Evolutionary conservation across 2,329 filamentous ascomycete genomes (phyloP).

Genomic region (Fusarium acutatum): DNA sequence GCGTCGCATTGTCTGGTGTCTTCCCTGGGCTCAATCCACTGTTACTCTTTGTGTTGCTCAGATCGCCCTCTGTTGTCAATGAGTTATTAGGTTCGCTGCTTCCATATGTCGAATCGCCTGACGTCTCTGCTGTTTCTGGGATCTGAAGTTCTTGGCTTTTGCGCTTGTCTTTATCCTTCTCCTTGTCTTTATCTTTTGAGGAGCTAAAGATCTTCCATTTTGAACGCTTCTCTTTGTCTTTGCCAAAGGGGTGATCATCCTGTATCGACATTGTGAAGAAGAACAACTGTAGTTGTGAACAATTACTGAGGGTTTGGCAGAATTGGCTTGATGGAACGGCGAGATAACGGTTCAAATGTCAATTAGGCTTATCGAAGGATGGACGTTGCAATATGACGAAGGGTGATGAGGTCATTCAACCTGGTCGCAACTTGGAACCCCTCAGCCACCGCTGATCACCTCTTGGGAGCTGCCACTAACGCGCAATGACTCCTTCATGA

Average conservation of each 20-base stretch:
- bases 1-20: slow-evolving; percentile 1
- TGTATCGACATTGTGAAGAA: slow-evolving; percentile 4
- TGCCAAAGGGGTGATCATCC: slow-evolving; percentile 8
- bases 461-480: slow-evolving; percentile 22
- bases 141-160: slow-evolving; percentile 14
- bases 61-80: slow-evolving; percentile 31
- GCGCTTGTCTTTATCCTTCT: slow-evolving; percentile 24
- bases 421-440: slow-evolving; percentile 15
- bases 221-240: slow-evolving; percentile 38
- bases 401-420: slow-evolving; percentile 23
- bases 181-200: slow-evolving; percentile 33
- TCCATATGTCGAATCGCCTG: slow-evolving; percentile 35
- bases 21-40: slow-evolving; percentile 6
- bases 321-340: background rate
- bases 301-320: background rate
- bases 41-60: slow-evolving; percentile 14
- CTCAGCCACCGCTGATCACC: slow-evolving; percentile 20
- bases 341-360: background rate
- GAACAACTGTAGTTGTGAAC: background rate
- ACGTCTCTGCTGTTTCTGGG: slow-evolving; percentile 1
- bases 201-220: slow-evolving; percentile 40
- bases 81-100: slow-evolving; percentile 39
- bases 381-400: slow-evolving; percentile 13
- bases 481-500: slow-evolving; percentile 28
- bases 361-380: slow-evolving; percentile 22